Conservation (phyloP, 2,329 filamentous ascomycete species). For the Ceratocystis colombiana region DNA sequence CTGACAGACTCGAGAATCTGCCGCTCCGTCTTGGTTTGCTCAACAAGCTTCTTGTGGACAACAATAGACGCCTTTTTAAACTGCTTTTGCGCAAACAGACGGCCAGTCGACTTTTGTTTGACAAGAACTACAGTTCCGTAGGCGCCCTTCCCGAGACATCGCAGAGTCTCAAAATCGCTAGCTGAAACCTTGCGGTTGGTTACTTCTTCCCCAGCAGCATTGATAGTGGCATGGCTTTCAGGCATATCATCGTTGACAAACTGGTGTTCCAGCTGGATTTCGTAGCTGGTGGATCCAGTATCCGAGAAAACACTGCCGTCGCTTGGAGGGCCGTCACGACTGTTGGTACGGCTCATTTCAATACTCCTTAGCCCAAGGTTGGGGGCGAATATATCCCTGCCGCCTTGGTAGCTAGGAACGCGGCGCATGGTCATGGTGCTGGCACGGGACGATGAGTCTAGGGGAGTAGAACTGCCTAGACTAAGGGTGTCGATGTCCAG, state of each 20-base stretch:
- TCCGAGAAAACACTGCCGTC: constrained; percentile 55
- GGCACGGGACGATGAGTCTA: constrained; percentile 48
- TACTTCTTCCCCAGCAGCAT: constrained; percentile 26
- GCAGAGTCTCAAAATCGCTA: constrained; percentile 78
- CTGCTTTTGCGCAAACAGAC: constrained; percentile 94
- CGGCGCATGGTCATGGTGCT: constrained; percentile 38
- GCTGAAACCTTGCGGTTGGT: constrained; percentile 71
- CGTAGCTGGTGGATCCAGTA: constrained; percentile 61
- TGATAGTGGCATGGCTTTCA: constrained; percentile 34
- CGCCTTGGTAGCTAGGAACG: constrained; percentile 22
- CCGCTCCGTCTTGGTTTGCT: constrained; percentile 95
- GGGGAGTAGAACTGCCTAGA: constrained; percentile 34
- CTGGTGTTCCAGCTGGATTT: constrained; percentile 73
- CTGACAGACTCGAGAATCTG: constrained; percentile 93
- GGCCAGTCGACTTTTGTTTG: constrained; percentile 76
- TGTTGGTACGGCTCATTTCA: constrained; percentile 45
- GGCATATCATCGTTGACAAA: constrained; percentile 44
- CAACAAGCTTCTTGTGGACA: constrained; percentile 88
- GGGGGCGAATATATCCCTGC: constrained; percentile 34
- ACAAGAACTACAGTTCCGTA: constrained; percentile 93
- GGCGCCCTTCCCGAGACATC: constrained; percentile 89
- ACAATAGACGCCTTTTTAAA: constrained; percentile 94
- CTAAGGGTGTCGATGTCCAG: constrained; percentile 55
- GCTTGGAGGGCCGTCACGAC: constrained; percentile 46
- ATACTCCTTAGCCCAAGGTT: constrained; percentile 43